These are phyloP conservation scores for Aspergillus sp. DNA, from an alignment of 2,329 filamentous ascomycete genomes.

Conservation along the genomic window DNA sequence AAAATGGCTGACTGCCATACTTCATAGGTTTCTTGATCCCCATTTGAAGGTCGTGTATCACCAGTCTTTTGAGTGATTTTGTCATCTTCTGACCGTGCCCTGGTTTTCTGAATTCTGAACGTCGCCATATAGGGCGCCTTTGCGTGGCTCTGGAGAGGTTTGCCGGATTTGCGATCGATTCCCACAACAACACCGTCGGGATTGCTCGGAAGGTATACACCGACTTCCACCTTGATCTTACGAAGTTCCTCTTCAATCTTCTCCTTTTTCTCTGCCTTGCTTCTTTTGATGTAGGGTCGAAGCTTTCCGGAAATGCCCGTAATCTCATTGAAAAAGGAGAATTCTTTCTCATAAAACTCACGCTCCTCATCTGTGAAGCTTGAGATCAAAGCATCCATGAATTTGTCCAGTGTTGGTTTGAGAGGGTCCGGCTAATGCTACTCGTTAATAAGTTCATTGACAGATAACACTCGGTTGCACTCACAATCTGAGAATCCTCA, in stretches of 20 bases:
- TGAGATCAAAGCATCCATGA: constrained; percentile 79
- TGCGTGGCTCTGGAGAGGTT: constrained; percentile 94
- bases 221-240: constrained; percentile 95
- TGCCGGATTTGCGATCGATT: constrained; percentile 96
- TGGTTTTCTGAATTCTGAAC: constrained; percentile 89
- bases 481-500: constrained; percentile 81
- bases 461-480: constrained; percentile 27
- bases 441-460: constrained; percentile 13
- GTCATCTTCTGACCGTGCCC: constrained; percentile 30
- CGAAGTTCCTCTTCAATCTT: constrained; percentile 98
- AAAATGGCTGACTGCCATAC: constrained; percentile 99
- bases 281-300: constrained; percentile 85
- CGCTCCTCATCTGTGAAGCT: constrained; percentile 79
- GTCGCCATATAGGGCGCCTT: constrained; percentile 99
- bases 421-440: constrained; percentile 72
- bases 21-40: constrained; percentile 67
- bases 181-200: constrained; percentile 96
- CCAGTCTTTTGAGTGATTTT: constrained; percentile 22
- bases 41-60: constrained; percentile 29
- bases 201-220: constrained; percentile 95
- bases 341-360: constrained; percentile 90
- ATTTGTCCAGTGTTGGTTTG: constrained; percentile 89
- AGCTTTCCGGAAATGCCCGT: constrained; percentile 94
- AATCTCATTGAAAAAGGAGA: constrained; percentile 97
- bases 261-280: constrained; percentile 96